Evolutionary conservation across 306 rosid species (phyloP), one percentile per base, ranked within the genome.

Genomic region (Vigna unguiculata): DNA sequence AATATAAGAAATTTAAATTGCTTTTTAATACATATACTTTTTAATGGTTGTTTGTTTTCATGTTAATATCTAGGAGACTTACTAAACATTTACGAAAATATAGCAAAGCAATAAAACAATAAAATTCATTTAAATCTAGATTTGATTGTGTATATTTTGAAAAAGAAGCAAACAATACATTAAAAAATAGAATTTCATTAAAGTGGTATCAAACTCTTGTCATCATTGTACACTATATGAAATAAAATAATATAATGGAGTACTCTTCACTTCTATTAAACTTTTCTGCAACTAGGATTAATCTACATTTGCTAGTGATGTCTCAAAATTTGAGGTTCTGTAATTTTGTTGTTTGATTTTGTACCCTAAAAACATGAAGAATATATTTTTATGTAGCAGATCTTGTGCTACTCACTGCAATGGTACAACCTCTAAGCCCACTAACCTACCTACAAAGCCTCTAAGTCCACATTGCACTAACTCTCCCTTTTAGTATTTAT

Each of bases 341-440:
- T 15, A 78, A 82, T 51, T 78, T 85, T 65, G 65, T 86, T 74
- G 76, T 83, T 68, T 69, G 78, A 30, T 55, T 86, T 67, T 73
- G 86, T 74, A 79, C 81, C 60, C 80, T 76, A 28, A 76, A 30
- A 13, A 55, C 55, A 25, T 69, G 24, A 38, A 24, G 43, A 51
- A 83, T 22, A 72, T 51, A 85, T 45, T 80, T 81, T 64, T 67
- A 79, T 32, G 6, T 74, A 10, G 16, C 36, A 32, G 36, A 34
- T 74, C 46, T 77, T 51, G 21, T 67, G 47, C 71, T 49, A 30
- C 46, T 61, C 6, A 88, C 32, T 1, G 88, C 40, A 81, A 69
- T n/a, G 97, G 96, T 71, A 92, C 68, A 40, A 90, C 92, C 20
- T 92, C 96, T 73, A 92, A 72, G 52, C 97, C 96, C 97, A 92